Percentiles rank a stretch among this genome's conserved stretches.
phyloP scores from a whole-genome alignment of 2,329 filamentous ascomycete species.

The Ascochyta viciae-villosae region DNA sequence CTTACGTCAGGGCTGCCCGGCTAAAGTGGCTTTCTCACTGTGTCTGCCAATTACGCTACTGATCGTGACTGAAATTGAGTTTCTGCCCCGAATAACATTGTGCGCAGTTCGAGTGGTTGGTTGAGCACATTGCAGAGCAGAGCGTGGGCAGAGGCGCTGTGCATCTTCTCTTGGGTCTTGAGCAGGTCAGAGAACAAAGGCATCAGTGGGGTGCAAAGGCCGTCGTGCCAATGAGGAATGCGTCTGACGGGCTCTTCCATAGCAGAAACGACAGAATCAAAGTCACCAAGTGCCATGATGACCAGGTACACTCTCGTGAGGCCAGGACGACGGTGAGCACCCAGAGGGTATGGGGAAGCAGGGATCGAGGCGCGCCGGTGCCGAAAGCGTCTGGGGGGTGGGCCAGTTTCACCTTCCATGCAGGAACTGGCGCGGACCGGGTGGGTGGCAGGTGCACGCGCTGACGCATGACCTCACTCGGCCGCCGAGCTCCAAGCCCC shows the following conservation, averaged over 20 bases:
- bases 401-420: slow-evolving; percentile 5
- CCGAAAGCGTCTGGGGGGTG: slow-evolving; percentile 15
- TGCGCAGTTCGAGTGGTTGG: neutral
- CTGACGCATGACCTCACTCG: neutral
- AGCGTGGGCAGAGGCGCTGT: neutral
- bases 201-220: no score
- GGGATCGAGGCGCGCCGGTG: slow-evolving; percentile 6
- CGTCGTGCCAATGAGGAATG: no score
- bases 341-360: slow-evolving; percentile 8
- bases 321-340: no score
- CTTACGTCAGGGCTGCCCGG: slow-evolving; percentile 3
- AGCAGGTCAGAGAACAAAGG: no score
- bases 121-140: neutral
- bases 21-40: neutral
- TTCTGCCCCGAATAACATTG: neutral
- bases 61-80: neutral
- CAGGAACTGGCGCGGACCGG: slow-evolving; percentile 9
- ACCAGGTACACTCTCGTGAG: no score
- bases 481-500: no score
- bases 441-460: slow-evolving; percentile 1
- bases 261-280: no score
- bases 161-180: neutral
- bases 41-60: neutral
- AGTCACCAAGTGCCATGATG: no score
- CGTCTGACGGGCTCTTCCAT: no score